Conservation (phyloP, 2,329 filamentous ascomycete genomes). For the Phialocephala sp. region DNA sequence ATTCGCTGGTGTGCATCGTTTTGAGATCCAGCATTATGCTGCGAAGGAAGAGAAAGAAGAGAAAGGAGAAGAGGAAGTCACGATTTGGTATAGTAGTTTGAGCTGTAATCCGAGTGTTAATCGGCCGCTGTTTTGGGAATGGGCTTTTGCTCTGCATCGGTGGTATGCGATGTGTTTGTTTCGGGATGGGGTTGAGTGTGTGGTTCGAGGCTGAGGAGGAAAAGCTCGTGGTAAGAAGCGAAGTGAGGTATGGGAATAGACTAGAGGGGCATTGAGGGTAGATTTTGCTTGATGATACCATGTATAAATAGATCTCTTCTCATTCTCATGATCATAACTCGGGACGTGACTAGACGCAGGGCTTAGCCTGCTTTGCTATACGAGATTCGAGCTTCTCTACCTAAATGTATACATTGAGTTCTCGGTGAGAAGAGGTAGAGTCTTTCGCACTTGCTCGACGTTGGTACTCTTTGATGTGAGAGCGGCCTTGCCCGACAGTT, state of each 20-base stretch:
- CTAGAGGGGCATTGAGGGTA: neutral
- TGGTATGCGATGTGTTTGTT: conserved; percentile 26
- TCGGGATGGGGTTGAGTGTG: conserved; percentile 20
- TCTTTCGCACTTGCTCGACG: neutral
- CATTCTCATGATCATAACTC: neutral
- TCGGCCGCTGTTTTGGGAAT: conserved; percentile 6
- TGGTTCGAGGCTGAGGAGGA: conserved; percentile 16
- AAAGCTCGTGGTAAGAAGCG: neutral
- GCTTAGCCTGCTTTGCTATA: too few relatives aligned
- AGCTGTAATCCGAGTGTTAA: conserved; percentile 22
- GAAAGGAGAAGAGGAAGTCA: conserved; percentile 2
- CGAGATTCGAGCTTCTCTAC: too few relatives aligned
- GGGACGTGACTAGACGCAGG: neutral
- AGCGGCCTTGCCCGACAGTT: neutral
- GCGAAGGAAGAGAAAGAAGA: neutral
- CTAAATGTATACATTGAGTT: neutral
- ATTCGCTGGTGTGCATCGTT: conserved; percentile 31
- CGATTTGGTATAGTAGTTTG: conserved; percentile 21
- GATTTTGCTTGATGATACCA: neutral
- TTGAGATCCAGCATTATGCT: conserved; percentile 16
- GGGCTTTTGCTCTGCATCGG: conserved; percentile 18
- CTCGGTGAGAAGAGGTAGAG: neutral
- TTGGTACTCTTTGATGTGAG: neutral
- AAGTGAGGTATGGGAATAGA: neutral
- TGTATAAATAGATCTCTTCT: conserved; percentile 2